Evolutionary conservation across 176 grass and related monocot genomes (phyloP), one percentile per base, ranked within the genome.

Genomic region (Lolium rigidum): DNA sequence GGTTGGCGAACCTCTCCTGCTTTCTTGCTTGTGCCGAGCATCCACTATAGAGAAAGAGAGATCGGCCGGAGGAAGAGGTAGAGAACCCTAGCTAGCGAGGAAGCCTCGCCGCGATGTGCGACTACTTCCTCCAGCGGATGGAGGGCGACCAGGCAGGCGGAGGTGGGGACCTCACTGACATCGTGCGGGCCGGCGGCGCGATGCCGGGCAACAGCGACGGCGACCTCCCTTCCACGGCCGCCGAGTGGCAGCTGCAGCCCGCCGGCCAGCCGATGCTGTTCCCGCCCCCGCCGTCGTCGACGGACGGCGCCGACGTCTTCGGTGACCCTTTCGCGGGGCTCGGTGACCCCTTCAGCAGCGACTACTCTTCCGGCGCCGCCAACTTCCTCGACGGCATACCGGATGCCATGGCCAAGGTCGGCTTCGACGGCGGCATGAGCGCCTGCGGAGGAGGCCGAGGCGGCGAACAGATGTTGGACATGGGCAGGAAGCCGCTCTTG

Each of bases 281-380:
- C 66, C 81, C 62, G 18, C 86, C 17, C 37, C 70, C 48, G 71
- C 52, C 52, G 20, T 61, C 51, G 50, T 63, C 63, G 7, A 82
- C 80, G 2, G 46, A 47, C 46, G 46, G 46, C 46, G 84, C 76
- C 3, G 26, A 63, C 31, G 35, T 83, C 80, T 91, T 93, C 74
- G 89, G 85, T 2, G 88, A 96, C 65, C 94, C 92, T 58, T 94
- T 99, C 82, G 74, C 82, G 21, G 86, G 77, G 18, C 83, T 95
- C 74, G 43, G 57, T 6, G 90, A 98, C 79, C 96, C 93, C 15
- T 90, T 98, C 77, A 63, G 92, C 52, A 92, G 39, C 47, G 88
- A 88, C 83, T 89, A 86, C 71, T 71, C 84, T 3, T 51, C 81
- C 0, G 88, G 85, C 70, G 41, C 59, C 63, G 22, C 66, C 46